phyloP scores from a whole-genome alignment of 768 basidiomycete genomes.

The Trametes maxima region DNA sequence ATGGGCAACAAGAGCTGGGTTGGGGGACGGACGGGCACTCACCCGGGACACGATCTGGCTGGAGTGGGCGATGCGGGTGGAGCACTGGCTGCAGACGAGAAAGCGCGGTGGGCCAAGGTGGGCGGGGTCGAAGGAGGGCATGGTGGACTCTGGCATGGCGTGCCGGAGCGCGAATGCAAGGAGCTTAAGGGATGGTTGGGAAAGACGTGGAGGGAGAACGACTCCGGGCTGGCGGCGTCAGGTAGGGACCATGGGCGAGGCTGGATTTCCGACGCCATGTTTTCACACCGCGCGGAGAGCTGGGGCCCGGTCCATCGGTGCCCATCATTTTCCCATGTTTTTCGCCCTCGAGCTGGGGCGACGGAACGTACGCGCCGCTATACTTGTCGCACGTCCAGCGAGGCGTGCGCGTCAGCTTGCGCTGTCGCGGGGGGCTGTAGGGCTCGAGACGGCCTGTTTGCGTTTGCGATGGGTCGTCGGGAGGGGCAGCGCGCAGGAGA shows the following conservation, averaged over 20 bases:
- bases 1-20: too few relatives aligned
- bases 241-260: conserved; percentile 8
- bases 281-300: conserved; percentile 14
- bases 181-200: neutral
- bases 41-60: conserved; percentile 26
- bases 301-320: conserved; percentile 6
- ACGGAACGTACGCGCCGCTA: neutral
- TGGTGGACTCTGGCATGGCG: conserved; percentile 14
- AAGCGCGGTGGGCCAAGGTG: conserved; percentile 14
- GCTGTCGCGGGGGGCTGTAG: neutral
- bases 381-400: neutral
- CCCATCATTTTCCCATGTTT: conserved; percentile 17
- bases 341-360: neutral
- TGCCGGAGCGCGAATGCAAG: neutral
- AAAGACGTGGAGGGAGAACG: neutral
- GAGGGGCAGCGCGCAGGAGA: too few relatives aligned
- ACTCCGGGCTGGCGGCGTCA: conserved; percentile 4
- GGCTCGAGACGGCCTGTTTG: neutral
- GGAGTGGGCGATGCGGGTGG: conserved; percentile 16
- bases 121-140: conserved; percentile 2
- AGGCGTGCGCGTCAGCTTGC: neutral
- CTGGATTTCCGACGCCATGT: conserved; percentile 7
- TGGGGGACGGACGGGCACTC: conserved; percentile 1
- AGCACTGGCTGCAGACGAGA: conserved; percentile 15
- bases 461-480: neutral